Evolutionary conservation across 2,329 filamentous ascomycete species (phyloP).

Genomic region (Hypoxylon sp.): DNA sequence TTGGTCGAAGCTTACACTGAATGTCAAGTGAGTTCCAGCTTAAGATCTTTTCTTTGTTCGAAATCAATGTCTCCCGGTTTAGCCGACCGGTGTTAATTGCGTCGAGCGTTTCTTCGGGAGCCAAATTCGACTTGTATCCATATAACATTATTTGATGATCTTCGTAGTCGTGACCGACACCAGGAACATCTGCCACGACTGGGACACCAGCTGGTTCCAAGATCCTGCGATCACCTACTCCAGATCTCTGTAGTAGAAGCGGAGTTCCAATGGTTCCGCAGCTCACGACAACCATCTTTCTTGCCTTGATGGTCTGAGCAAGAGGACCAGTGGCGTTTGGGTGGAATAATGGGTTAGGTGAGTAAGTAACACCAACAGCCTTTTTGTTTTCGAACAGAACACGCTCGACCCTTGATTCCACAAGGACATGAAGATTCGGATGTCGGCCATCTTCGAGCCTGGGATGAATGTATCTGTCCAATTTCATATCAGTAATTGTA

Average conservation of each 20-base stretch:
- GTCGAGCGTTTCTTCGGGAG: slow-evolving; percentile 43
- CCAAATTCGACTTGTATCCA: slow-evolving; percentile 56
- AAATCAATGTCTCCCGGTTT: slow-evolving; percentile 41
- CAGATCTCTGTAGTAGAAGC: slow-evolving; percentile 65
- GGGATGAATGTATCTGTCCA: too few species aligned
- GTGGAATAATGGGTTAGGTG: slow-evolving; percentile 34
- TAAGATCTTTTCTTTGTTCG: slow-evolving; percentile 36
- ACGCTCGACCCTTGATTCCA: slow-evolving; percentile 62
- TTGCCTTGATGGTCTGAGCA: too few species aligned
- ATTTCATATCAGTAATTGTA: too few species aligned
- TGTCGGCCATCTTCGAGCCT: slow-evolving; percentile 59
- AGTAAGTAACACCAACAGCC: slow-evolving; percentile 37
- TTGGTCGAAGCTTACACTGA: slow-evolving; percentile 44
- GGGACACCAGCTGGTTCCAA: slow-evolving; percentile 54
- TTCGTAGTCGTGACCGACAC: slow-evolving; percentile 63
- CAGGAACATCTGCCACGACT: slow-evolving; percentile 58
- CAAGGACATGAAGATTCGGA: slow-evolving; percentile 66
- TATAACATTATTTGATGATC: slow-evolving; percentile 65
- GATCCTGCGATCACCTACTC: slow-evolving; percentile 61
- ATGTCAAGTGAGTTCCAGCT: slow-evolving; percentile 47
- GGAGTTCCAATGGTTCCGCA: slow-evolving; percentile 59
- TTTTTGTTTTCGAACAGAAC: slow-evolving; percentile 38
- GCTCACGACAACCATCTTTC: too few species aligned
- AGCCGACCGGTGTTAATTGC: slow-evolving; percentile 43
- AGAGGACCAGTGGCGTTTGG: too few species aligned